These are phyloP conservation scores for Fomitopsis pulvina DNA, from an alignment of 768 basidiomycete genomes.

Conservation along the genomic window DNA sequence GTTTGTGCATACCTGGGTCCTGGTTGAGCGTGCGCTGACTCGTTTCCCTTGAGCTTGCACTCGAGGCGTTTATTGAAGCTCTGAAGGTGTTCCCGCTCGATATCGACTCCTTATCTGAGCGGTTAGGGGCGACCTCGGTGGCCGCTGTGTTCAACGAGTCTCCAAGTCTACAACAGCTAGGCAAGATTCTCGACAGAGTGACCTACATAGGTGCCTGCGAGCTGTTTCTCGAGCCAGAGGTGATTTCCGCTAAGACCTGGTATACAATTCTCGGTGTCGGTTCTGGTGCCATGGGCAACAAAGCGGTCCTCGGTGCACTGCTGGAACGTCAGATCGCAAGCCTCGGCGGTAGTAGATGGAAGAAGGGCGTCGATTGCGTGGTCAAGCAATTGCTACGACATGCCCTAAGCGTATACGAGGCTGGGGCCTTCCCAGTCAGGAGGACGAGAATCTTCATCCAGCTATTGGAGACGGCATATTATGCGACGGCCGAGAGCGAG, in stretches of 20 bases:
- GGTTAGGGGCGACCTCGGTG: constrained; percentile 23
- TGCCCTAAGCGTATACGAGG: constrained; percentile 42
- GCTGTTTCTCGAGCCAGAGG: constrained; percentile 43
- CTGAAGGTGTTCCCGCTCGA: constrained; percentile 49
- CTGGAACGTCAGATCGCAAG: constrained; percentile 55
- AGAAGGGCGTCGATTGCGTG: constrained; percentile 42
- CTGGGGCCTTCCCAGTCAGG: constrained; percentile 45
- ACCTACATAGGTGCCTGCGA: constrained; percentile 67
- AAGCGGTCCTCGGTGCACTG: constrained; percentile 40
- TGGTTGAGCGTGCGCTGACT: no score
- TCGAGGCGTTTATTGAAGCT: constrained; percentile 46
- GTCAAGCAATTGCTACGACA: constrained; percentile 40
- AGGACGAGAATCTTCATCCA: constrained; percentile 51
- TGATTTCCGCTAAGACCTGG: constrained; percentile 37
- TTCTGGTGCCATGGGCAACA: background rate
- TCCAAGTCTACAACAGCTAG: constrained; percentile 46
- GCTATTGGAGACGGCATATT: constrained; percentile 47
- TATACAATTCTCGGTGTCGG: constrained; percentile 1
- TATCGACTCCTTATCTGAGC: constrained; percentile 29
- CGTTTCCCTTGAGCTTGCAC: constrained; percentile 43
- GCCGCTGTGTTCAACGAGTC: constrained; percentile 34
- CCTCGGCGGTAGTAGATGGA: constrained; percentile 50
- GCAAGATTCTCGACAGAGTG: constrained; percentile 52
- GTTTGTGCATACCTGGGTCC: constrained; percentile 16
- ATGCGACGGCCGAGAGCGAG: constrained; percentile 12